phyloP scores from a whole-genome alignment of 2,329 filamentous ascomycete genomes.

The Apiospora marii region DNA sequence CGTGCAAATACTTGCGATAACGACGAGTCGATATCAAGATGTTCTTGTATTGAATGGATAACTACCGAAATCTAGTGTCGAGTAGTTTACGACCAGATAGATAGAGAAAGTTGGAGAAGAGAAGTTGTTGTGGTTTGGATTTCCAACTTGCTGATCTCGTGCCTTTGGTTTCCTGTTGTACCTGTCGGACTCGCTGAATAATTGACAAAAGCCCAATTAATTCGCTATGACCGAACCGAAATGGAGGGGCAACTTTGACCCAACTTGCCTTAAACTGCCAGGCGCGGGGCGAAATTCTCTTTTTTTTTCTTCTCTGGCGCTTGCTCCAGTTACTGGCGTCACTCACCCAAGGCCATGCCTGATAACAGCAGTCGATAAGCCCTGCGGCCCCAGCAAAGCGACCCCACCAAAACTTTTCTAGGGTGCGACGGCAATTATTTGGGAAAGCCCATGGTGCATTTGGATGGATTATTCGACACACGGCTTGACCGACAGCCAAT shows the following conservation, averaged over 20 bases:
- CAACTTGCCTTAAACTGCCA: conserved; percentile 11
- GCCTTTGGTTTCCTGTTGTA: neutral
- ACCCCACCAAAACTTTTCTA: conserved; percentile 25
- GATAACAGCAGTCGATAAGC: conserved; percentile 20
- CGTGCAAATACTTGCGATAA: neutral
- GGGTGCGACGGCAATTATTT: conserved; percentile 19
- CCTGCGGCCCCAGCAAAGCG: neutral
- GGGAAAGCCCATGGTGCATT: neutral
- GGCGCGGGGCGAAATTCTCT: conserved; percentile 29
- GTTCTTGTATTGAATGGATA: conserved; percentile 3
- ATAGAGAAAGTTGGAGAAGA: neutral
- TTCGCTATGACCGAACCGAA: conserved; percentile 5
- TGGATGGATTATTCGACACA: neutral
- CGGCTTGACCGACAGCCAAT: conserved; percentile 2
- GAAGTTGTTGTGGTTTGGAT: neutral
- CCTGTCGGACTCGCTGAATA: conserved; percentile 8
- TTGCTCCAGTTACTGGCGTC: conserved; percentile 18
- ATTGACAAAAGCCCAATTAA: conserved; percentile 18
- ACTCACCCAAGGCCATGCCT: conserved; percentile 8
- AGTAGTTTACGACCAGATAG: neutral
- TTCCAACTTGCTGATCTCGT: conserved; percentile 10
- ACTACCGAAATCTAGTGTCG: conserved; percentile 2
- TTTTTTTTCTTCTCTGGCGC: neutral
- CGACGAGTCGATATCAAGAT: conserved; percentile 11
- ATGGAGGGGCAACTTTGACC: conserved; percentile 27